Evolutionary conservation across 1,284 basidiomycete genomes (phyloP), one percentile per base, ranked within the genome.

Genomic region (Sporisorium iseilematis-ciliati): DNA sequence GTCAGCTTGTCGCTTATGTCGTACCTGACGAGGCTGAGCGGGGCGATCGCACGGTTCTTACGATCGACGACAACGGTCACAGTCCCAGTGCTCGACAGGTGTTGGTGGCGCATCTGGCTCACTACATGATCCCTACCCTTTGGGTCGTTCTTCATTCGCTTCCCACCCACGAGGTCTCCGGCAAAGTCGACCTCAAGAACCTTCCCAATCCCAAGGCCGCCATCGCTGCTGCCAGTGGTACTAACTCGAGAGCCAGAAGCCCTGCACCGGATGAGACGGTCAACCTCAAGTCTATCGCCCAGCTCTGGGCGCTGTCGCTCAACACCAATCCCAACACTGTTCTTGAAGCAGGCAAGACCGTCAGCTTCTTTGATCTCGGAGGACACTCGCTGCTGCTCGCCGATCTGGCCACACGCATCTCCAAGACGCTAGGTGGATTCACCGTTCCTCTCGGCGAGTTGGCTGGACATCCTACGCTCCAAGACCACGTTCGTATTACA

Each of bases 71-170:
- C 42, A 77, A 80, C 55, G 83, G 82, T 4, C 67, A 80, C 73
- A 84, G 83, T 46, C 77, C 83, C 16, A 40, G 54, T 26, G 81
- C 83, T 31, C 71, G 82, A 29, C 65, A 78, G 35, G 57, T 70
- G 21, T 74, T 84, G 42, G 56, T 69, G 0, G 21, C 60, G 20
- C 61, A 73, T 38, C 73, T 84, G 16, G 83, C 83, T 3, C 83
- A 82, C 57, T 84, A 84, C 68, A 84, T 84, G 83, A 75, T 84
- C 23, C 83, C 83, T 2, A 75, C 83, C 0, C 64, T 84, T 23
- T 84, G 83, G 83, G 75, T 84, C 7, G 73, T 74, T 20, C 65
- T 84, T 45, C 72, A 83, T 18, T 74, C 69, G 43, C 62, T 84
- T 2, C 83, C 83, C 10, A 83, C 80, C 16, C 78, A 84, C 60